These are phyloP conservation scores for Wallacemonas sp. DNA, from an alignment of 208 protist genomes.

Conservation along the genomic window DNA sequence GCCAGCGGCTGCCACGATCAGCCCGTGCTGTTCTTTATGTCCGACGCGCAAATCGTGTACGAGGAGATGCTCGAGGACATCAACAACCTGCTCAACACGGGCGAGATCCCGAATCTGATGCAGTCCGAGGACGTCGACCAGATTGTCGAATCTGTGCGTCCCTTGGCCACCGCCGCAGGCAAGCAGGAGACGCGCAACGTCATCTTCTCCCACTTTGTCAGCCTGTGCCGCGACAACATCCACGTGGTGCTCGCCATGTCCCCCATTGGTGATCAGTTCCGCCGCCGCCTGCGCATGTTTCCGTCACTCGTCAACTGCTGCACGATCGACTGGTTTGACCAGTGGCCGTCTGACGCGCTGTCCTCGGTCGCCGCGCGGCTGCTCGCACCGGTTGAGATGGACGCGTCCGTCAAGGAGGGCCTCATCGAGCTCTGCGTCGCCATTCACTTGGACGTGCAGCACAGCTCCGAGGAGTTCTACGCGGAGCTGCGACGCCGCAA, in stretches of 20 bases:
- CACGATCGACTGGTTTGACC: conserved; percentile 98
- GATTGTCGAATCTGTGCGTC: conserved; percentile 91
- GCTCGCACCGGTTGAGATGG: conserved; percentile 57
- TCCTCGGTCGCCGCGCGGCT: conserved; percentile 85
- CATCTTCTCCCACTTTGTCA: conserved; percentile 94
- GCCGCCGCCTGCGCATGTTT: conserved; percentile 95
- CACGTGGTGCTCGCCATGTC: conserved; percentile 96
- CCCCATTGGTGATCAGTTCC: conserved; percentile 96
- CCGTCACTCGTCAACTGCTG: conserved; percentile 98
- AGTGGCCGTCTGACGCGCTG: conserved; percentile 96
- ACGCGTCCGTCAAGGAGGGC: conserved; percentile 48
- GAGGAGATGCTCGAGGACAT: conserved; percentile 98
- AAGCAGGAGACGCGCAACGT: conserved; percentile 93
- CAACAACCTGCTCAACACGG: conserved; percentile 98
- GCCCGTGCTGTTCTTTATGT: conserved; percentile 94
- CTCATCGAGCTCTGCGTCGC: conserved; percentile 91
- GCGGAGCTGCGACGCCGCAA: conserved; percentile 92
- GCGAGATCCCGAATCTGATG: conserved; percentile 98
- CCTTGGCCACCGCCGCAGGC: conserved; percentile 83
- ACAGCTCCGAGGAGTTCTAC: conserved; percentile 90
- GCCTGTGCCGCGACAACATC: conserved; percentile 94
- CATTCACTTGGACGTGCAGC: conserved; percentile 91
- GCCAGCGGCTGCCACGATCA: conserved; percentile 86
- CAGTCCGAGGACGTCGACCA: conserved; percentile 93
- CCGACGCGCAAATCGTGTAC: conserved; percentile 95